A percentile compares a stretch with the other conserved stretches of the same genome.
phyloP scores from a whole-genome alignment of 1,284 basidiomycete genomes.

The Pyrrhoderma noxium region DNA sequence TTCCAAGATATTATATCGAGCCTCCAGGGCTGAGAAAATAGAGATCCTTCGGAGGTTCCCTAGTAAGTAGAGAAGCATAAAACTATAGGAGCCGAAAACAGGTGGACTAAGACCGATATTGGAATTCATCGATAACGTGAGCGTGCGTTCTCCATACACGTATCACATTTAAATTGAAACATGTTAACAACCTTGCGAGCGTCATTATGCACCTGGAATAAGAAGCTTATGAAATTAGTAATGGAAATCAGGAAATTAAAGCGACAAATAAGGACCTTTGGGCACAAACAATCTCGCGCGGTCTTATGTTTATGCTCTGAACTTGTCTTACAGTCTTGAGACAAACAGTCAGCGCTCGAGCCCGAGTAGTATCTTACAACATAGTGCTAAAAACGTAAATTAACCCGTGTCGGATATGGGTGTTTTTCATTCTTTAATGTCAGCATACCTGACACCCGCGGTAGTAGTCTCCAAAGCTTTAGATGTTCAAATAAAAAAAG shows the following conservation, averaged over 20 bases:
- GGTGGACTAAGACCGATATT: conserved; percentile 4
- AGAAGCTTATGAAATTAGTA: not conserved
- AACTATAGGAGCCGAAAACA: not conserved
- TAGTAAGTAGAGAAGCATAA: not conserved
- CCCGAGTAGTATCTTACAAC: conserved; percentile 57
- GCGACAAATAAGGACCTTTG: conserved; percentile 27
- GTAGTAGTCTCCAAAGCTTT: conserved; percentile 18
- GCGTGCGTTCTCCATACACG: conserved; percentile 31
- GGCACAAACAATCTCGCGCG: conserved; percentile 42
- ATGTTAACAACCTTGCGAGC: conserved; percentile 39
- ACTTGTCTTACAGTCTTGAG: conserved; percentile 45
- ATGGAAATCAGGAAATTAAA: not conserved
- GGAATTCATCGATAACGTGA: conserved; percentile 25
- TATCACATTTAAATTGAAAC: conserved; percentile 43
- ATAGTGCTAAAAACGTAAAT: conserved; percentile 40
- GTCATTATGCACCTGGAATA: conserved; percentile 33
- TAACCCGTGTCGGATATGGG: not conserved
- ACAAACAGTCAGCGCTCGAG: conserved; percentile 44
- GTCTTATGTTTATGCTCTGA: conserved; percentile 46
- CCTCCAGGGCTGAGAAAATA: too few relatives aligned
- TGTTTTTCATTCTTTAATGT: not conserved
- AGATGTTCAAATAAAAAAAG: not conserved
- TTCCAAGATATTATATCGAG: too few relatives aligned
- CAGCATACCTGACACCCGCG: conserved; percentile 17
- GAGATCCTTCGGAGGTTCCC: too few relatives aligned